Base-by-base conservation (phyloP, 768 basidiomycete genomes). In the Lactarius trivialis region DNA sequence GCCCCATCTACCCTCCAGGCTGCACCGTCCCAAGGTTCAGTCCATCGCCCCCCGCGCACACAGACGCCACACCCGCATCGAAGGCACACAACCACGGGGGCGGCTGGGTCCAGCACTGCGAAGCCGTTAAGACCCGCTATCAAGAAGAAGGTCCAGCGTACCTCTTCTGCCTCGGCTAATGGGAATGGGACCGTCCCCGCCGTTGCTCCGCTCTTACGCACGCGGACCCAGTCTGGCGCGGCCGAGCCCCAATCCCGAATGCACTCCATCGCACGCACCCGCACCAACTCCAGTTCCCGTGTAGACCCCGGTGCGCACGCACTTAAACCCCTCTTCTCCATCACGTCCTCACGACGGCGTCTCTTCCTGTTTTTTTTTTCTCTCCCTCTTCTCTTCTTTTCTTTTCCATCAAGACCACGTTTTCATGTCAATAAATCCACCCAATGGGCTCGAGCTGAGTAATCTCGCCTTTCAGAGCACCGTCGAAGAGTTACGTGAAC, bases 361-460 rank as follows among this genome's bases (percentile, higher is more conserved):
- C n/a, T 53, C 50, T 56, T 55, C n/a, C n/a, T n/a, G n/a, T n/a
- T n/a, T n/a, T n/a, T n/a, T n/a, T n/a, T n/a, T n/a, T n/a, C n/a
- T 33, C 9, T 58, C 15, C 37, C 21, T 41, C 36, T 36, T 50
- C 19, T 15, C 1, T 36, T 15, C 36, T 30, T 26, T 30, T 57
- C 24, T 21, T 43, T 26, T 43, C 54, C 55, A n/a, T 57, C 61
- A 54, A 91, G 89, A 83, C 65, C 88, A 91, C 69, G 77, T 90
- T 76, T 85, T 90, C 69, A 75, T 91, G 53, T 82, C 85, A 26
- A 83, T 91, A 68, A 79, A 80, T 61, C 81, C 83, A 48, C 80
- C 81, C 60, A 85, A 82, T 67, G 85, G 89, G 72, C 73, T 91
- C 49, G 79, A 79, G 53, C 59, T 80, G 26, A 75, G 72, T 30